Evolutionary conservation across 495 filamentous ascomycete species (phyloP), one percentile per base, ranked within the genome.

Genomic region (Parathielavia hyrcaniae): DNA sequence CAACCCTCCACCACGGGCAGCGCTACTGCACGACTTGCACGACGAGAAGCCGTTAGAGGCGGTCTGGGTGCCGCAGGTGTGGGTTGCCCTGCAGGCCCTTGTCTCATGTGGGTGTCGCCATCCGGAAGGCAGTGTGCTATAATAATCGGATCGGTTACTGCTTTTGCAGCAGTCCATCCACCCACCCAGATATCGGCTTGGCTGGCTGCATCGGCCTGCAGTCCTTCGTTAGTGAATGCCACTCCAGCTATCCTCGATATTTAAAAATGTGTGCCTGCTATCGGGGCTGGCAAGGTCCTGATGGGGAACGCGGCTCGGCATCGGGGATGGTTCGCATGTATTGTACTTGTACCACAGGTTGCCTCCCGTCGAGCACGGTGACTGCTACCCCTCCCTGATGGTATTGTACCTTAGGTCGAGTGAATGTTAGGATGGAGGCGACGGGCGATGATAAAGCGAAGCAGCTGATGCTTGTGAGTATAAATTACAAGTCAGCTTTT

Each of bases 1-100:
- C 34, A 51, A 19, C 34, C 32, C 49, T 13, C 19, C 19, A 26
- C 14, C 22, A 11, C 2, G 1, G 14, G 19, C 52, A 32, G 40
- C 40, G 40, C 52, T 53, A 53, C 51, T 53, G 51, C 51, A 53
- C 39, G 39, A 2, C 52, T n/a, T 26, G 35, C 51, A 53, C 39
- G 22, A 2, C 52, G 6, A 26, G 35, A 45, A 26, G 40, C 39
- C 52, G 49, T 45, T 30, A 16, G 11, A 13, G 1, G 38, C 49
- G 35, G 49, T 52, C 49, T 52, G 20, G 35, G 23, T 16, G 20
- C n/a, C 34, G 20, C 8, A 9, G 14, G 52, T 54, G 52, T 45
- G 52, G 26, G 52, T 45, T 54, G 52, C 52, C 12, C 35, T 36
- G 52, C 52, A 54, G 52, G 26, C 1, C n/a, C 40, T 54, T n/a